Evolutionary conservation across 495 filamentous ascomycete genomes (phyloP).

Genomic region (Gamarada debralockiae): DNA sequence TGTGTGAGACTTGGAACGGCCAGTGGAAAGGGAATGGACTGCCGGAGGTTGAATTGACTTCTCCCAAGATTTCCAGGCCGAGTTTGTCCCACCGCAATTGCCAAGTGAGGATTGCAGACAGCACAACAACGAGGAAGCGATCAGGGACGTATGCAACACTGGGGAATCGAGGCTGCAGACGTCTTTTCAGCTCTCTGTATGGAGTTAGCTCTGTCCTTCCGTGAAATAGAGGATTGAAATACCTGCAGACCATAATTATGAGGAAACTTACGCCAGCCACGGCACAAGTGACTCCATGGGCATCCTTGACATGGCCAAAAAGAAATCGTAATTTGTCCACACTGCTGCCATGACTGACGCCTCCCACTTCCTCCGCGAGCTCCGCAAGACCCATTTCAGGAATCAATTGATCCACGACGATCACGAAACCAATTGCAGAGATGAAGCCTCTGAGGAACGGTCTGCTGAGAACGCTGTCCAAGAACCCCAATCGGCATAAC

Average conservation of each 20-base stretch:
- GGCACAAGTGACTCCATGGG: slow-evolving; percentile 68
- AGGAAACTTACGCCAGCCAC: slow-evolving; percentile 77
- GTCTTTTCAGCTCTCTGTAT: slow-evolving; percentile 66
- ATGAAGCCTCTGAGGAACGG: slow-evolving; percentile 96
- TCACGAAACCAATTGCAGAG: slow-evolving; percentile 91
- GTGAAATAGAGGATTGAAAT: neutral
- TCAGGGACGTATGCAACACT: slow-evolving; percentile 88
- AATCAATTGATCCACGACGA: slow-evolving; percentile 90
- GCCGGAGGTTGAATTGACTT: slow-evolving; percentile 65
- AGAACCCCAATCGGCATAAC: slow-evolving; percentile 79
- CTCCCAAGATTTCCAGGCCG: slow-evolving; percentile 80
- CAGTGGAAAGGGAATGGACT: slow-evolving; percentile 75
- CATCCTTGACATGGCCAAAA: slow-evolving; percentile 54
- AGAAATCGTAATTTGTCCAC: slow-evolving; percentile 83
- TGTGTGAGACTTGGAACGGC: slow-evolving; percentile 71
- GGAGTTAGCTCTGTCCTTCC: slow-evolving; percentile 9
- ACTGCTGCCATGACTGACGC: slow-evolving; percentile 76
- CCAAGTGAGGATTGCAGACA: slow-evolving; percentile 79
- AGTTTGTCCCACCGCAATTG: slow-evolving; percentile 72
- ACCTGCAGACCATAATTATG: slow-evolving; percentile 76
- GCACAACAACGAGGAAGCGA: slow-evolving; percentile 83
- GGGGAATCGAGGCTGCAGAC: slow-evolving; percentile 76
- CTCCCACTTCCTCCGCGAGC: slow-evolving; percentile 48
- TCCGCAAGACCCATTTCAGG: slow-evolving; percentile 79
- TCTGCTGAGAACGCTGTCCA: slow-evolving; percentile 90